A percentile compares a stretch with the other conserved stretches of the same genome.
Evolutionary conservation across 805 yeast genomes (phyloP).

Genomic region (Suhomyces kilbournensis): DNA sequence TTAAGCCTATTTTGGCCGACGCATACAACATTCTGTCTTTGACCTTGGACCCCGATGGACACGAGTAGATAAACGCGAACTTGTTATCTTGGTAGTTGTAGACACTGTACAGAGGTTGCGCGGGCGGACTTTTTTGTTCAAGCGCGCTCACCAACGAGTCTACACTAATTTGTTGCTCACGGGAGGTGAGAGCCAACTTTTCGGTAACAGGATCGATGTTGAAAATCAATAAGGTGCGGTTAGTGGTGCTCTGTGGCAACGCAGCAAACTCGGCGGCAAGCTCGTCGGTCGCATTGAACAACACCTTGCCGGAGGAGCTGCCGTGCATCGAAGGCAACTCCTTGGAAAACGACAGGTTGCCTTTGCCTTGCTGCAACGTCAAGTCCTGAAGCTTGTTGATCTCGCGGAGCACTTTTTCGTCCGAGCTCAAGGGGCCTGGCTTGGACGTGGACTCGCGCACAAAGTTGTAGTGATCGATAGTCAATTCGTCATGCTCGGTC

Average conservation of each 20-base stretch:
- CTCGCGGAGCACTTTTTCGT: constrained; percentile 50
- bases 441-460: constrained; percentile 13
- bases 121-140: constrained; percentile 18
- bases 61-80: constrained; percentile 69
- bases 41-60: constrained; percentile 88
- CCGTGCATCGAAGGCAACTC: constrained; percentile 37
- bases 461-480: constrained; percentile 43
- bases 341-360: constrained; percentile 17
- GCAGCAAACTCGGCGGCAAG: constrained; percentile 25
- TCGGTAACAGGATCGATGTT: constrained; percentile 52
- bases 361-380: constrained; percentile 17
- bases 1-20: constrained; percentile 63
- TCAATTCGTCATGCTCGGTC: constrained; percentile 56
- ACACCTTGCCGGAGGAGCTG: constrained; percentile 12
- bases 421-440: constrained; percentile 52
- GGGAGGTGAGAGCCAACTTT: constrained; percentile 23
- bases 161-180: constrained; percentile 16
- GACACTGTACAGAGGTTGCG: constrained; percentile 58
- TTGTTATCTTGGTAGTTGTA: constrained; percentile 40
- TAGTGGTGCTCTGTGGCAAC: constrained; percentile 15
- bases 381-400: constrained; percentile 38
- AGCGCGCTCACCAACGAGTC: constrained; percentile 20
- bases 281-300: constrained; percentile 24
- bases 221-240: constrained; percentile 42
- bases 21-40: constrained; percentile 93